Base-by-base conservation (phyloP, 1,284 basidiomycete genomes). In the Ustilago curta region DNA sequence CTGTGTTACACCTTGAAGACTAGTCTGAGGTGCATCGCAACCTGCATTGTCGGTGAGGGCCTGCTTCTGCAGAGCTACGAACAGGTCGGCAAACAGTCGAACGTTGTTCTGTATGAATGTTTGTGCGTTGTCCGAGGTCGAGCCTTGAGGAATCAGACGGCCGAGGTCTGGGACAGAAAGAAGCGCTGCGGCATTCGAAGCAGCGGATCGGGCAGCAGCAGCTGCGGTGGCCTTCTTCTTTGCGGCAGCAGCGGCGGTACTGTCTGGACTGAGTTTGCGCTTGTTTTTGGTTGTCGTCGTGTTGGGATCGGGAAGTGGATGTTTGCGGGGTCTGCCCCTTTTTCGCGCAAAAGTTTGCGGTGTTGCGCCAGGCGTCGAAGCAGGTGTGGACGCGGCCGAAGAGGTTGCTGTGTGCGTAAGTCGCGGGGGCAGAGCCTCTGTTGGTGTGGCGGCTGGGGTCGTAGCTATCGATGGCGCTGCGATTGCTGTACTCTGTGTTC, bases 31-130 rank as follows among this genome's bases (percentile, higher is more conserved):
- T 37, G 54, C 53, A 14, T 62, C 59, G 7, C 51, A 39, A 12
- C n/a, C 51, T 11, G 52, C 19, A 32, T 42, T 19, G 29, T 70
- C 72, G 27, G 63, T 59, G 56, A 23, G 57, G 1, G 68, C 73
- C 42, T 76, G 73, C 64, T 71, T 76, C 51, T 76, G 73, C 6
- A 76, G 73, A 11, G 68, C 73, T 2, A 70, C 64, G 48, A 76
- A 76, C 43, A 76, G 68, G 7, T 76, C 73, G 37, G 64, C 73
- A 43, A 76, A 76, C 4, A 76, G 58, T 18, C 61, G 56, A 9
- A 76, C 54, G 25, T 76, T 67, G 53, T 67, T 71, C 50, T 64
- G 57, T 21, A 76, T 76, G 40, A 70, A 76, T 8, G 19, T 59
- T 37, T 76, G 64, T 1, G 68, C 68, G n/a, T 60, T 59, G 16